phyloP scores from a whole-genome alignment of 352 stramenopile species.

The Phytophthora megakarya region DNA sequence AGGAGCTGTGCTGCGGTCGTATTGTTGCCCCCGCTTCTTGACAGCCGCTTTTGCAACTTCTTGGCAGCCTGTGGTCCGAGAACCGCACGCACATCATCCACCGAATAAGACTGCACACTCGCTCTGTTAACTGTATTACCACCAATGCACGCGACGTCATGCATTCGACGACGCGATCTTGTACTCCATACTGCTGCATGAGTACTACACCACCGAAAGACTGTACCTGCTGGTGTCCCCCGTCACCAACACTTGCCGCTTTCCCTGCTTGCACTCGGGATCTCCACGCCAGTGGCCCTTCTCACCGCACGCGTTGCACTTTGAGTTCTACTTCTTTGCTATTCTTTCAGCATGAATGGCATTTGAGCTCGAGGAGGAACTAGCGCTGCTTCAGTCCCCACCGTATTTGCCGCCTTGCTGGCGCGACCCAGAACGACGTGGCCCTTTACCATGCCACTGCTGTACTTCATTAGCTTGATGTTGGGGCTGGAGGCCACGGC shows the following conservation, averaged over 20 bases:
- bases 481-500: not conserved
- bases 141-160: not conserved
- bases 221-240: not conserved
- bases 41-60: not conserved
- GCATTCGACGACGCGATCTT: not conserved
- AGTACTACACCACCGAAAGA: not conserved
- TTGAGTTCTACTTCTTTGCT: conserved; percentile 4
- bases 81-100: not conserved
- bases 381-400: not conserved
- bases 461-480: conserved; percentile 1
- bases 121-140: no score
- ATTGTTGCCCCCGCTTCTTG: not conserved
- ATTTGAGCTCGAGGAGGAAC: not conserved
- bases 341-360: not conserved
- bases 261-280: not conserved
- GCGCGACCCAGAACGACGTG: not conserved
- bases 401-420: conserved; percentile 5
- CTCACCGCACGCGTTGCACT: conserved; percentile 4
- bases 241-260: not conserved
- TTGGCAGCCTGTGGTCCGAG: not conserved
- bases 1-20: not conserved
- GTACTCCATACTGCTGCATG: not conserved
- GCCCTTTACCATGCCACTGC: not conserved
- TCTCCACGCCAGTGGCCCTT: not conserved
- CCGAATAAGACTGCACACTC: not conserved